Evolutionary conservation across 345 rosid species (phyloP).

Genomic region (Sisymbrium irio): DNA sequence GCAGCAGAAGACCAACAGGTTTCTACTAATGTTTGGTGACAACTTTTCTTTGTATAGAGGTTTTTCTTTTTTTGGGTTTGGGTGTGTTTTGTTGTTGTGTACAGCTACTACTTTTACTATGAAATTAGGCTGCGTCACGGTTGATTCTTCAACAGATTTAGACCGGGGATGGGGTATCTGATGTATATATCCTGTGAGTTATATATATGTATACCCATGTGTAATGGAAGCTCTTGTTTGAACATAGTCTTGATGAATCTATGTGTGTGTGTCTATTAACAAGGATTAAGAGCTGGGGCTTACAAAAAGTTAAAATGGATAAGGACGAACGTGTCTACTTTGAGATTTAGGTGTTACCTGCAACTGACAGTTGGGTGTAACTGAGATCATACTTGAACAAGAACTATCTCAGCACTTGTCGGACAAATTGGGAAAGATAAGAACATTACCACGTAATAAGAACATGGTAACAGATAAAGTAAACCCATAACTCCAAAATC

Average conservation of each 20-base stretch:
- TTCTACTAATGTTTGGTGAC: conserved; percentile 49
- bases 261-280: background rate
- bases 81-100: conserved; percentile 19
- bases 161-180: conserved; percentile 34
- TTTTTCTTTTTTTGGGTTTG: conserved; percentile 5
- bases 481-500: conserved; percentile 2
- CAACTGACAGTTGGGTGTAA: background rate
- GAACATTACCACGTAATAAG: background rate
- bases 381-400: background rate
- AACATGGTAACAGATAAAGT: background rate
- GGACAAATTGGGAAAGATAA: background rate
- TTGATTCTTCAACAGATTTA: conserved; percentile 18
- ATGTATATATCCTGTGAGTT: conserved; percentile 30
- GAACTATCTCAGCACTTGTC: background rate
- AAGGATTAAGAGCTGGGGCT: background rate
- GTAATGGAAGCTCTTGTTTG: conserved; percentile 16
- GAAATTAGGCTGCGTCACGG: conserved; percentile 34
- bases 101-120: conserved; percentile 26
- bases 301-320: background rate
- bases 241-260: conserved; percentile 19
- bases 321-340: background rate
- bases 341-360: background rate
- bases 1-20: conserved; percentile 51
- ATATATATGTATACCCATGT: conserved; percentile 23
- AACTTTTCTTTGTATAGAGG: conserved; percentile 15